Base-by-base conservation (phyloP, 176 grass and related monocot species). In the Carex kokanica region DNA sequence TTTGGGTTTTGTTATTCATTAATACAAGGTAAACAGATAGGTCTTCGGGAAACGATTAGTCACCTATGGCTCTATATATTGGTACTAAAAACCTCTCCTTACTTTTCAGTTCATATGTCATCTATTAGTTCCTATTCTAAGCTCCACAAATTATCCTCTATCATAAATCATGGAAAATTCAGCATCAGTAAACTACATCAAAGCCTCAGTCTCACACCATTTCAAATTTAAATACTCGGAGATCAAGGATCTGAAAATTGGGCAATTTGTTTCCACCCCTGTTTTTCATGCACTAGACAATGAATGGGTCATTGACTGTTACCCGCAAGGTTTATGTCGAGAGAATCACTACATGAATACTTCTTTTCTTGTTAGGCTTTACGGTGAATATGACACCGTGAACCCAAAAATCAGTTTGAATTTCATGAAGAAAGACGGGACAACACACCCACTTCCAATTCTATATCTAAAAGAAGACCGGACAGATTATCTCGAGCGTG, bases 241-340 rank as follows among this genome's bases (percentile, higher is more conserved):
- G 54, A 31, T 78, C 5, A 78, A 57, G 49, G 8, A 58, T 58
- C 51, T 78, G 23, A 4, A 8, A 27, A 0, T 5, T 10, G 20
- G 3, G 12, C 49, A 18, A 58, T 78, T 57, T 58, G 74, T 78
- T 78, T 78, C 74, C 7, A 27, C 43, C n/a, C 72, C 72, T 27
- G n/a, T 27, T 25, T 77, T 77, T 29, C n/a, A 14, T 13, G 72
- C 36, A 53, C 58, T 32, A 31, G 43, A 51, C 16, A 11, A 78
- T 57, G 74, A 57, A 18, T 55, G 74, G 51, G 5, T 78, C 29
- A 78, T 78, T 18, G 8, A 58, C 16, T 78, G 74, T 52, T 58
- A 57, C 21, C 31, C 14, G 1, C 16, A 21, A 18, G 68, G 31
- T 45, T 45, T 6, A 25, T 3, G 29, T 23, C 63, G 31, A 67